phyloP scores from a whole-genome alignment of 129 eudicot species.

The Flaveria ramosissima region DNA sequence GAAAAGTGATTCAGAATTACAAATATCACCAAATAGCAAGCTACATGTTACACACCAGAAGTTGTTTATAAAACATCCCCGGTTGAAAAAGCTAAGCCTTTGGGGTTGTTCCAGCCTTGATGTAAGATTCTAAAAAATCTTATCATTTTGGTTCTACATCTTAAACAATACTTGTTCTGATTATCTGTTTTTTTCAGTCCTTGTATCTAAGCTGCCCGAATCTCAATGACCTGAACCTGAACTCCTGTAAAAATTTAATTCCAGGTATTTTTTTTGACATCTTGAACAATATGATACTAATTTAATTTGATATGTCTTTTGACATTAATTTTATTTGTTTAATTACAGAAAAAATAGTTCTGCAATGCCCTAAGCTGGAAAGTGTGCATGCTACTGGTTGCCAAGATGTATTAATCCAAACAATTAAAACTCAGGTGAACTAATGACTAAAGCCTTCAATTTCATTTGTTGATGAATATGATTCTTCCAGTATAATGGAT shows the following conservation, averaged over 20 bases:
- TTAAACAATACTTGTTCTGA: conserved; percentile 18
- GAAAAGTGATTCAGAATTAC: conserved; percentile 33
- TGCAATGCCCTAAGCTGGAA: conserved; percentile 87
- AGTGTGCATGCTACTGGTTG: conserved; percentile 77
- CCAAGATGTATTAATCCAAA: conserved; percentile 50
- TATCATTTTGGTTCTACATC: background rate
- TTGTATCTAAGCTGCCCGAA: conserved; percentile 86
- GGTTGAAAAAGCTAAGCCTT: conserved; percentile 83
- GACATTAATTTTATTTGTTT: background rate
- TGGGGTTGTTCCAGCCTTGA: conserved; percentile 99
- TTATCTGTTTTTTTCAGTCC: conserved; percentile 55
- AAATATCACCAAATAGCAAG: conserved; percentile 60
- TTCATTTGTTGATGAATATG: background rate
- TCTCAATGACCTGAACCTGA: conserved; percentile 80
- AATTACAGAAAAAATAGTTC: conserved; percentile 69
- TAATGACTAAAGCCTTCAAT: background rate
- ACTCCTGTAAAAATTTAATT: conserved; percentile 69
- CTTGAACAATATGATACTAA: background rate
- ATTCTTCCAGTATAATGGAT: background rate
- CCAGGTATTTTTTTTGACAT: conserved; percentile 57
- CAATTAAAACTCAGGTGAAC: conserved; percentile 77
- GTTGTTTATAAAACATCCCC: conserved; percentile 81
- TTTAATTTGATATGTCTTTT: background rate
- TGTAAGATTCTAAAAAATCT: conserved; percentile 52
- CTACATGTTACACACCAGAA: conserved; percentile 67